Evolutionary conservation across 371 early-diverging fungal species (phyloP), one percentile per base, ranked within the genome.

Genomic region (Basidiobolus meristosporus): DNA sequence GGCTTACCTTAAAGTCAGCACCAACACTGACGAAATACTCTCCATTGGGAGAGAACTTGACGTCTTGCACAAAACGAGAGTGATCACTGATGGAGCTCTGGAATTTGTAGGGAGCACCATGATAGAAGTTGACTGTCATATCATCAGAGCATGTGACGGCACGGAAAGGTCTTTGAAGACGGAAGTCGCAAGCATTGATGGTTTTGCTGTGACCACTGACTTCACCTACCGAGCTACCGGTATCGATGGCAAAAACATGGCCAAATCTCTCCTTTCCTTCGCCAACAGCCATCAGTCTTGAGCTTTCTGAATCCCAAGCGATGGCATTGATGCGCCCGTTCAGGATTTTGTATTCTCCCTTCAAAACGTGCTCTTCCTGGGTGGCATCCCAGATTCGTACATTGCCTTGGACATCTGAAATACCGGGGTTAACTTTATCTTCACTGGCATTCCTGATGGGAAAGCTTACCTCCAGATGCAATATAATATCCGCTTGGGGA

Each of bases 61-160:
- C 93, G 39, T 75, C 70, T 34, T 89, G 74, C 3, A 97, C 87
- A 56, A 90, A 92, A 6, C 88, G 73, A 1, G 78, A 60, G 56
- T 95, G 95, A 46, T 75, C 81, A 23, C 54, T 56, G 41, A 88
- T 72, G 18, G 72, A 54, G 48, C 64, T 71, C 46, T 64, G 57
- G 52, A 70, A 82, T 46, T 77, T 82, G 64, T 76, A 97, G 2
- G 98, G 98, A 12, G 86, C 80, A 6, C 95, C 95, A 43, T 76
- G 66, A 51, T 77, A 91, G 48, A 92, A 90, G 31, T 79, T 75
- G 9, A 92, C 79, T 0, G 78, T 75, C 56, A 68, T 68, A 60
- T 97, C 98, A 51, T 97, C 95, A 3, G 86, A 82, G 32, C 72
- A 75, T 21, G 93, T 97, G 23, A 82, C 90, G 9, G 91, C 91